These are phyloP conservation scores for Blakeslea trispora DNA, from an alignment of 371 early-diverging fungal genomes.

Conservation along the genomic window DNA sequence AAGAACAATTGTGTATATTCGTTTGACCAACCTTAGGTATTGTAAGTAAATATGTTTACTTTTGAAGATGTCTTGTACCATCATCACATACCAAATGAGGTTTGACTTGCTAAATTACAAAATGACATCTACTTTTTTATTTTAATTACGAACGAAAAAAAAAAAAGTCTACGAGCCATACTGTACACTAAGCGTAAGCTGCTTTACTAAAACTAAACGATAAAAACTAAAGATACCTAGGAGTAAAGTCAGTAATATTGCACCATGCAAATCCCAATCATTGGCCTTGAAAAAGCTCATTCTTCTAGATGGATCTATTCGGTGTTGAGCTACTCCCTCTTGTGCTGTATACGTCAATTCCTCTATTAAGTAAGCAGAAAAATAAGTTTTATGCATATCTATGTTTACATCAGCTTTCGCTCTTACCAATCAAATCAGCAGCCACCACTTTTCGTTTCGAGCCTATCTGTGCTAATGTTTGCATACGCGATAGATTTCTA, in stretches of 20 bases:
- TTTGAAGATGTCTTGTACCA: no score
- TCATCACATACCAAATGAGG: no score
- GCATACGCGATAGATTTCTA: slow-evolving; percentile 16
- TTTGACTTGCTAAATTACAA: no score
- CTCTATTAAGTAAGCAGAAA: slow-evolving; percentile 2
- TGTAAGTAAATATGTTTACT: no score
- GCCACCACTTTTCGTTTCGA: slow-evolving; percentile 11
- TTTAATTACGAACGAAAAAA: background rate
- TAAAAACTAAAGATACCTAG: slow-evolving; percentile 1
- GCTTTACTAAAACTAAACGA: background rate
- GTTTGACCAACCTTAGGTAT: no score
- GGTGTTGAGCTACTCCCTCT: slow-evolving; percentile 7
- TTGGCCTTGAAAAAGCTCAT: slow-evolving; percentile 8
- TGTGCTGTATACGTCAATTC: slow-evolving; percentile 14
- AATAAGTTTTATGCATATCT: background rate
- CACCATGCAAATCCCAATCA: slow-evolving; percentile 10
- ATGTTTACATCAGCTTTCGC: background rate
- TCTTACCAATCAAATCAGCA: slow-evolving; percentile 16
- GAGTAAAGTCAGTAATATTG: background rate
- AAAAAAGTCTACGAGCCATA: no score
- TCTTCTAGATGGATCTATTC: slow-evolving; percentile 4
- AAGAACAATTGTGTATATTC: no score
- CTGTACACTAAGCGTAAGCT: no score
- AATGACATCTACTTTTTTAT: no score
- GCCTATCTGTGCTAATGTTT: slow-evolving; percentile 14